Percentiles rank a stretch among this genome's conserved stretches.
Evolutionary conservation across 768 basidiomycete species (phyloP).

Genomic region (Omphalotus guepiniiformis): DNA sequence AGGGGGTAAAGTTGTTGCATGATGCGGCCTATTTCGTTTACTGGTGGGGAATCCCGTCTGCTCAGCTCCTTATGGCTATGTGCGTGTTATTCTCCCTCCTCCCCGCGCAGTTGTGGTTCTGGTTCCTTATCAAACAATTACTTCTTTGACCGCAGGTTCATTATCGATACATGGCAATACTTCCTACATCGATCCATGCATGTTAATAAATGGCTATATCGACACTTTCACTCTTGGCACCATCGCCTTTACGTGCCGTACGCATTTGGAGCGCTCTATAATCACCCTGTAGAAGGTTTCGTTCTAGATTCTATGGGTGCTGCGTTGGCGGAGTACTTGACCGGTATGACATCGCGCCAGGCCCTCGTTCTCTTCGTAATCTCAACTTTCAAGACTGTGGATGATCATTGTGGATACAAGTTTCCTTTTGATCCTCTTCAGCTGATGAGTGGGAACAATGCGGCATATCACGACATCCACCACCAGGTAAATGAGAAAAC

Average conservation of each 20-base stretch:
- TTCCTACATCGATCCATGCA: slow-evolving; percentile 93
- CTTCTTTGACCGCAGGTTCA: slow-evolving; percentile 51
- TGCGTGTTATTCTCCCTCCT: slow-evolving; percentile 38
- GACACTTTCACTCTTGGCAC: slow-evolving; percentile 88
- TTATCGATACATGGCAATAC: slow-evolving; percentile 98
- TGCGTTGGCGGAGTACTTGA: slow-evolving; percentile 63
- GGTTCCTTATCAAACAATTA: neutral
- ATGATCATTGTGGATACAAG: slow-evolving; percentile 90
- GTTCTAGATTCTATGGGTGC: slow-evolving; percentile 84
- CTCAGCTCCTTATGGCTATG: slow-evolving; percentile 79
- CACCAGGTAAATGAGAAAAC: slow-evolving; percentile 67
- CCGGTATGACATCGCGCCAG: slow-evolving; percentile 75
- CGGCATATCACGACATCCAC: slow-evolving; percentile 98
- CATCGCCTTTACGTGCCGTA: slow-evolving; percentile 97
- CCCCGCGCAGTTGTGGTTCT: slow-evolving; percentile 2
- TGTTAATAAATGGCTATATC: slow-evolving; percentile 85
- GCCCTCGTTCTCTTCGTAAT: slow-evolving; percentile 78
- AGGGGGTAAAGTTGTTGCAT: slow-evolving; percentile 36
- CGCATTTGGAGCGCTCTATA: slow-evolving; percentile 95
- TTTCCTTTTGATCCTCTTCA: slow-evolving; percentile 93
- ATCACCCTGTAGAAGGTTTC: slow-evolving; percentile 94
- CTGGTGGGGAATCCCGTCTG: slow-evolving; percentile 87
- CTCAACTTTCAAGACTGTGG: slow-evolving; percentile 89
- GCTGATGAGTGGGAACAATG: slow-evolving; percentile 79
- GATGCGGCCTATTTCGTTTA: slow-evolving; percentile 61